Percentiles rank a stretch among this genome's conserved stretches.
These are phyloP conservation scores for Fusarium sp. DNA, from an alignment of 2,329 filamentous ascomycete genomes.

Conservation along the genomic window DNA sequence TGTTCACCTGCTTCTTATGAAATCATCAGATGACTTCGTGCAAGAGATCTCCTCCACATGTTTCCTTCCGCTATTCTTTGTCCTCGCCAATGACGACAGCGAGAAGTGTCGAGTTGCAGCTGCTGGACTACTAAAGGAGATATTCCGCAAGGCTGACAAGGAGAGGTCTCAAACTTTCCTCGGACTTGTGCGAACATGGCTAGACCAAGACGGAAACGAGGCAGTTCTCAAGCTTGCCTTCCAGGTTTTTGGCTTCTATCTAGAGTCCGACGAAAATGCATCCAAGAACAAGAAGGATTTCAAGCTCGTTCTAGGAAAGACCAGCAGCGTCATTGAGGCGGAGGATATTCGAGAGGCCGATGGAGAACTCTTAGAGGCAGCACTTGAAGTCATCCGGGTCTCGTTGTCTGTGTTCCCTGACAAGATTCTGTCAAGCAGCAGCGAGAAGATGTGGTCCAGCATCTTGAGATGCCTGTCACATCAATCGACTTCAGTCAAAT, in stretches of 20 bases:
- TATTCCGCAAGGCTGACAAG: slow-evolving; percentile 81
- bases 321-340: slow-evolving; percentile 63
- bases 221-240: slow-evolving; percentile 78
- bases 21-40: slow-evolving; percentile 82
- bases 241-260: slow-evolving; percentile 84
- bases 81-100: slow-evolving; percentile 88
- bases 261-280: slow-evolving; percentile 72
- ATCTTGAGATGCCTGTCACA: slow-evolving; percentile 77
- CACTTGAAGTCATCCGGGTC: slow-evolving; percentile 74
- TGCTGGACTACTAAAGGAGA: slow-evolving; percentile 78
- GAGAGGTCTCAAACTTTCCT: slow-evolving; percentile 78
- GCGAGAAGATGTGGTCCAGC: slow-evolving; percentile 74
- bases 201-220: slow-evolving; percentile 77
- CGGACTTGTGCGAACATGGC: slow-evolving; percentile 76
- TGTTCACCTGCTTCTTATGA: slow-evolving; percentile 84
- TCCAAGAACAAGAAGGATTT: slow-evolving; percentile 74
- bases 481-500: slow-evolving; percentile 77
- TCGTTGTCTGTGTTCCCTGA: slow-evolving; percentile 74
- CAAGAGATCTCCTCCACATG: slow-evolving; percentile 84
- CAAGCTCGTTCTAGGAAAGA: slow-evolving; percentile 66
- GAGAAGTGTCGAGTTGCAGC: slow-evolving; percentile 86
- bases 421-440: slow-evolving; percentile 67
- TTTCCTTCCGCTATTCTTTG: slow-evolving; percentile 87
- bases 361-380: slow-evolving; percentile 78
- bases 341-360: slow-evolving; percentile 65